Evolutionary conservation across 306 rosid genomes (phyloP).

Genomic region (Comarum palustre): DNA sequence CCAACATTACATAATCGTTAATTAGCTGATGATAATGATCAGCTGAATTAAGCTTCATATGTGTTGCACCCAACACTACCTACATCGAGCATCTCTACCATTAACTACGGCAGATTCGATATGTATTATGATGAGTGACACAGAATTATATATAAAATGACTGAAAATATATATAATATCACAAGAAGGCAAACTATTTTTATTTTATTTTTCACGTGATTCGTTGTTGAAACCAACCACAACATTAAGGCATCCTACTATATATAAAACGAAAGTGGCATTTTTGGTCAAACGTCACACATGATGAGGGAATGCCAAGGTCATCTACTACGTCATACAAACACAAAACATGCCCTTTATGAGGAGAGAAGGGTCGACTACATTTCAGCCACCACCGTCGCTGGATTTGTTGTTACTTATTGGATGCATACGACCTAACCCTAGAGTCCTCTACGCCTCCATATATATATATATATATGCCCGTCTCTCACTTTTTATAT

Average conservation of each 20-base stretch:
- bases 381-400: neutral
- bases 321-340: constrained; percentile 15
- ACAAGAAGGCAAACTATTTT: neutral
- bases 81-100: neutral
- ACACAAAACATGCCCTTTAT: neutral
- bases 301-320: neutral
- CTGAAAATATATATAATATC: neutral
- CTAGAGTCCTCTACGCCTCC: too few relatives aligned
- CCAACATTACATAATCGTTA: neutral
- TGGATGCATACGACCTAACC: too few relatives aligned
- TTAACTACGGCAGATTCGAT: neutral
- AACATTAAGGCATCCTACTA: neutral
- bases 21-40: neutral
- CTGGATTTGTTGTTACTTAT: neutral
- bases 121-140: too few relatives aligned
- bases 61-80: too few relatives aligned
- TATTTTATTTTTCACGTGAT: neutral
- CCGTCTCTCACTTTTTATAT: too few relatives aligned
- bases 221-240: neutral
- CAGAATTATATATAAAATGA: neutral
- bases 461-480: too few relatives aligned
- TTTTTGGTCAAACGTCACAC: constrained; percentile 3
- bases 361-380: neutral
- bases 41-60: too few relatives aligned
- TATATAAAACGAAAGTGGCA: neutral